Base-by-base conservation (phyloP, 2,329 filamentous ascomycete species). In the Coniochaeta sp. region DNA sequence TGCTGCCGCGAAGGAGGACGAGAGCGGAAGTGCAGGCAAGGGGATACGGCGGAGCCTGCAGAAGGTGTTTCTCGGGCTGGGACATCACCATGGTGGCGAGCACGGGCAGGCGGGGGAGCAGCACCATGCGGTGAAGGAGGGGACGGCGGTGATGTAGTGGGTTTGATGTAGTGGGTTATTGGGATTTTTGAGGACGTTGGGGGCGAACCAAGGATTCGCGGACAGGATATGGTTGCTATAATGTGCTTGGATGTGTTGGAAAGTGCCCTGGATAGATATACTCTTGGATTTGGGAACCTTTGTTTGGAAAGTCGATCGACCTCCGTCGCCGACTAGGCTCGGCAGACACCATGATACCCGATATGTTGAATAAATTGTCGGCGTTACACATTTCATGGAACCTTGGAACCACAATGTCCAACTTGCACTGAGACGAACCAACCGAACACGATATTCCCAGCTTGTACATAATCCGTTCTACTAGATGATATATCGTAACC, bases 1-100 rank as follows among this genome's bases (percentile, higher is more conserved):
- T 59, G 26, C 59, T 58, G 57, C 58, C 62, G n/a, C 62, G 61
- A 19, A 59, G 44, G 56, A 62, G 26, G 61, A 59, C 22, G 58
- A 74, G 24, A 66, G 70, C 22, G 62, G 66, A 4, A 66, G 70
- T 4, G 60, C 68, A 1, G 72, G 72, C 2, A 78, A 77, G 63
- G 74, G 74, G 1, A 75, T 81, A 47, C 70, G 79, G 59, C 72
- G 74, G 61, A 81, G 79, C 63, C 63, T 81, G 61, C 77, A 80
- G 61, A 74, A 73, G 64, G 79, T 78, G 3, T 68, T 81, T 5
- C 76, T 76, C 4, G 54, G 54, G 28, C 70, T 80, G 30, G 75
- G 75, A 3, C 59, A 67, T 30, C 47, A 52, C n/a, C 47, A 52
- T 30, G 14, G 24, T 12, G 47, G 24, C 5, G 47, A 30, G 47